A percentile compares a stretch with the other conserved stretches of the same genome.
phyloP scores from a whole-genome alignment of 176 grass and related monocot genomes.

The Triticum turgidum region DNA sequence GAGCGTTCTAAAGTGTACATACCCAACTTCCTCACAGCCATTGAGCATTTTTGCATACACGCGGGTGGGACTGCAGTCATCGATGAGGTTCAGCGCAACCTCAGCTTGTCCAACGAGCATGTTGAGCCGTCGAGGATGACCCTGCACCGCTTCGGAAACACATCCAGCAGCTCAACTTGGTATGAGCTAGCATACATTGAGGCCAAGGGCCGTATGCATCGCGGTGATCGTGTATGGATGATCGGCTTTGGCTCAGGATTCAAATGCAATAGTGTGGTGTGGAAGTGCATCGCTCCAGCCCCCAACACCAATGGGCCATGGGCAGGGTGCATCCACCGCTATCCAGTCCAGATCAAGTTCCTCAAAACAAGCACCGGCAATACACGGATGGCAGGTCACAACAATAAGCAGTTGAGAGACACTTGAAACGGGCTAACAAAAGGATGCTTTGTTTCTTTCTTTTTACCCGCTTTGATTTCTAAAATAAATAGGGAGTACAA shows the following conservation, averaged over 20 bases:
- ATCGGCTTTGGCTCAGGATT: slow-evolving; percentile 70
- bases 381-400: too few species aligned
- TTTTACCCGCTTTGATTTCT: too few species aligned
- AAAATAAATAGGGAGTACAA: too few species aligned
- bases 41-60: background rate
- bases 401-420: too few species aligned
- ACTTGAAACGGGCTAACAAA: too few species aligned
- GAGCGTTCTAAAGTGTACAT: slow-evolving; percentile 40
- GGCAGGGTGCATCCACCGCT: slow-evolving; percentile 46
- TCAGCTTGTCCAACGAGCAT: slow-evolving; percentile 44
- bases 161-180: slow-evolving; percentile 53
- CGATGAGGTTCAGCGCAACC: slow-evolving; percentile 30
- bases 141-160: slow-evolving; percentile 71
- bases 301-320: slow-evolving; percentile 31
- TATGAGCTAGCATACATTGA: slow-evolving; percentile 70
- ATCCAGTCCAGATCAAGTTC: slow-evolving; percentile 37
- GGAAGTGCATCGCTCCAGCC: slow-evolving; percentile 46
- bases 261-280: slow-evolving; percentile 80
- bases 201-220: slow-evolving; percentile 46
- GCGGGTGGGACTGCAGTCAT: background rate
- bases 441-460: too few species aligned
- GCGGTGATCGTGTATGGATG: slow-evolving; percentile 54
- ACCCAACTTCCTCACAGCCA: slow-evolving; percentile 27
- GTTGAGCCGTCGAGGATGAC: slow-evolving; percentile 67
- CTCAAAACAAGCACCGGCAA: background rate